Evolutionary conservation across 2,329 filamentous ascomycete genomes (phyloP).

Genomic region (Colletotrichum karsti): DNA sequence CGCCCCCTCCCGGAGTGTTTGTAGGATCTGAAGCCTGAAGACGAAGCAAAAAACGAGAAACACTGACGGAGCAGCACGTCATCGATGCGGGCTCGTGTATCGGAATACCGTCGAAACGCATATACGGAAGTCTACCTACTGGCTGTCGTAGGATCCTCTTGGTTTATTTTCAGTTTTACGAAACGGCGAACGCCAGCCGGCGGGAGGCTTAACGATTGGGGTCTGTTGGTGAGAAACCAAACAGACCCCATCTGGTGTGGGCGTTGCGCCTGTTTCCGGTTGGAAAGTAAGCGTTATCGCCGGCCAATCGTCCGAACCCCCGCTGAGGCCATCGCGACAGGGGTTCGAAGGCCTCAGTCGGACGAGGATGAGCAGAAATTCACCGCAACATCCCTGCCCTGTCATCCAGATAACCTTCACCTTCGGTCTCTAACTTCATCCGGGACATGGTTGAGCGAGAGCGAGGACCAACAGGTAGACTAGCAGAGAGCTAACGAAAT

Average conservation of each 20-base stretch:
- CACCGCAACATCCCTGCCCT: not conserved
- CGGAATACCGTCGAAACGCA: constrained; percentile 25
- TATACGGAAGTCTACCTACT: constrained; percentile 14
- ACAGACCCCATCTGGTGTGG: not conserved
- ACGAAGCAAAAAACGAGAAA: not conserved
- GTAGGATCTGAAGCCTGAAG: not conserved
- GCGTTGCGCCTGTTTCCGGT: constrained; percentile 12
- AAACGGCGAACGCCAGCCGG: not conserved
- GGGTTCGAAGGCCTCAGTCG: not conserved
- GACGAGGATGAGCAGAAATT: not conserved
- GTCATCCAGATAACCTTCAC: not conserved
- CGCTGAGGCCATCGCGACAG: constrained; percentile 8
- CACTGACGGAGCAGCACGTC: constrained; percentile 5
- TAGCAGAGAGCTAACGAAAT: not conserved
- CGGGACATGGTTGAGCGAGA: not conserved
- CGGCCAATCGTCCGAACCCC: constrained; percentile 19
- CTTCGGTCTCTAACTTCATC: not conserved
- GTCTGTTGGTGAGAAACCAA: not conserved
- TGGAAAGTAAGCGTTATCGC: constrained; percentile 14
- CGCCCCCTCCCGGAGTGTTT: too few relatives aligned
- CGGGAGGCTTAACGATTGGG: not conserved
- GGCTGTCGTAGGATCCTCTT: not conserved
- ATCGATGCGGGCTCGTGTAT: constrained; percentile 10
- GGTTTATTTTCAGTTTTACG: constrained; percentile 6
- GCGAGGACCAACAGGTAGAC: not conserved